Conservation (phyloP, 257 asterid genomes). For the Capsicum pubescens region DNA sequence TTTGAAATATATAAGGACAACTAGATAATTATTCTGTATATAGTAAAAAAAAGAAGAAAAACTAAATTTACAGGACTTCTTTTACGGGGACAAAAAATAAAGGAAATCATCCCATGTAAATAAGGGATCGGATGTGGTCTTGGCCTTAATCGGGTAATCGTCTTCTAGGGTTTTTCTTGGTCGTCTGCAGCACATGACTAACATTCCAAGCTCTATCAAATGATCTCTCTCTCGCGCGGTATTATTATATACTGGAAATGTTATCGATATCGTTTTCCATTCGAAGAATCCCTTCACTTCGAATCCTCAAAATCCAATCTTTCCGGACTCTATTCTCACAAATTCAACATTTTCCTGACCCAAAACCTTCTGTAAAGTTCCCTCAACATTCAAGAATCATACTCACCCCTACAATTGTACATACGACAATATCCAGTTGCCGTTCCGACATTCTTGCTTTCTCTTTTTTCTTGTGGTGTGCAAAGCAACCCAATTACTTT, state of each 20-base stretch:
- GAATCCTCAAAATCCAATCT: conserved; percentile 34
- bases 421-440: conserved; percentile 52
- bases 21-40: no score
- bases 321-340: conserved; percentile 44
- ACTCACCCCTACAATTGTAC: conserved; percentile 58
- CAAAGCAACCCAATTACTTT: conserved; percentile 68
- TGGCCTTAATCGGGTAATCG: no score
- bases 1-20: no score
- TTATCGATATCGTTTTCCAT: conserved; percentile 43
- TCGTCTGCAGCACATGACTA: no score
- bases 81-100: no score
- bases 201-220: no score
- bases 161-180: no score
- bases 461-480: conserved; percentile 70
- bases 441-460: conserved; percentile 69
- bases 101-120: no score
- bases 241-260: conserved; percentile 38
- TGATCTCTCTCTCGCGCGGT: no score
- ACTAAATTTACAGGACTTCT: no score
- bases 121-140: no score
- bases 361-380: conserved; percentile 26
- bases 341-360: conserved; percentile 25
- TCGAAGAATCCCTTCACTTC: conserved; percentile 27
- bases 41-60: no score
- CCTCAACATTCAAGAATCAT: conserved; percentile 26